Conservation (phyloP, 2,329 filamentous ascomycete genomes). For the Aspergillus brasiliensis region DNA sequence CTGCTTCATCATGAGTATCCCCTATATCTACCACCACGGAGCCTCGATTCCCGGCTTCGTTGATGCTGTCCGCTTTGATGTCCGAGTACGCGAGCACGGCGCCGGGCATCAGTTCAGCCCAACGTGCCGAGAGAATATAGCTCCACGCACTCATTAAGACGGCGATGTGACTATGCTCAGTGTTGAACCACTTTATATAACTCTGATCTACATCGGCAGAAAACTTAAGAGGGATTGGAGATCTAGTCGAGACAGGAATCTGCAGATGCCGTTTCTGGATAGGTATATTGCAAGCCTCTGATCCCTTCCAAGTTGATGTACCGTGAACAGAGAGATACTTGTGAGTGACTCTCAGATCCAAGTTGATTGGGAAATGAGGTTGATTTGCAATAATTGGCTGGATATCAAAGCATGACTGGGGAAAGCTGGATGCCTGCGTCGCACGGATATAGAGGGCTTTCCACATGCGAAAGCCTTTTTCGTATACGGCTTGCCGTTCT, state of each 20-base stretch:
- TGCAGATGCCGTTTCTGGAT: conserved; percentile 3
- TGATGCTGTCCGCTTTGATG: conserved; percentile 2
- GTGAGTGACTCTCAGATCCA: conserved; percentile 2
- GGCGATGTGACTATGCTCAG: conserved; percentile 2
- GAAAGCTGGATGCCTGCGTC: neutral
- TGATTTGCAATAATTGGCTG: conserved; percentile 5
- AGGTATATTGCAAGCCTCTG: conserved; percentile 4
- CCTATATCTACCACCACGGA: conserved; percentile 6
- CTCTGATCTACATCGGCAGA: conserved; percentile 3
- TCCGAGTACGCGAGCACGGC: conserved; percentile 4
- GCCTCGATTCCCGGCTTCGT: neutral
- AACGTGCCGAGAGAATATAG: conserved; percentile 9
- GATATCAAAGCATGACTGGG: conserved; percentile 2
- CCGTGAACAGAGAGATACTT: conserved; percentile 1
- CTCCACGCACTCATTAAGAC: conserved; percentile 7
- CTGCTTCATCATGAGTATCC: neutral
- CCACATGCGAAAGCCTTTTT: conserved; percentile 12
- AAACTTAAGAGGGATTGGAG: neutral
- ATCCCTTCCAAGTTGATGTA: conserved; percentile 1
- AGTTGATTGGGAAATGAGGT: conserved; percentile 5
- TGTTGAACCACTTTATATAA: conserved; percentile 2
- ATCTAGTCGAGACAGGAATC: conserved; percentile 3
- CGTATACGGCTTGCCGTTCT: neutral
- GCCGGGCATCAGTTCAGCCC: conserved; percentile 8
- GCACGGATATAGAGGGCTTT: conserved; percentile 5